Evolutionary conservation across 345 rosid genomes (phyloP), one percentile per base, ranked within the genome.

Genomic region (Punica granatum): DNA sequence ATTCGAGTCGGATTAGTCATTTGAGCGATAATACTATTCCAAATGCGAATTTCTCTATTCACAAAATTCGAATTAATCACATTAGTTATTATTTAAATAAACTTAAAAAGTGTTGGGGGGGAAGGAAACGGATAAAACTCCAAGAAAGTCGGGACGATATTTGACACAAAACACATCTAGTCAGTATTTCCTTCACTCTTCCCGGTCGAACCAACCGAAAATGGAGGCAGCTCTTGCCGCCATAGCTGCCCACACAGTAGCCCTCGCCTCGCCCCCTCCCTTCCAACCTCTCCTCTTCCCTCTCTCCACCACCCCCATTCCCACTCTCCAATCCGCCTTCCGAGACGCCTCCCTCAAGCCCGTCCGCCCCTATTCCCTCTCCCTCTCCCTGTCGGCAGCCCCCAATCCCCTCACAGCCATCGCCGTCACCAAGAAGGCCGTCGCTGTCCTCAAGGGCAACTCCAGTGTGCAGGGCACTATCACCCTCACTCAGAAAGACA

Each of bases 381-480:
- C 83, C 46, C 69, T 79, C 33, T n/a, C 83, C 69, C 39, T 79
- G 53, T 64, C 75, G 37, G 75, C 85, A 28, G 46, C 78, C 16
- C 48, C 80, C 41, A 84, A 74, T 76, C 42, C 90, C 0, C 73
- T 86, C 44, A 71, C 82, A 1, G 81, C 90, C 31, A 76, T 82
- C 14, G 88, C 90, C 61, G 87, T 82, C 63, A 54, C 85, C 42
- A 93, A 90, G 76, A 90, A 93, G 67, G 97, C 94, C 26, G 96
- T 93, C 0, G 97, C 92, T 11, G 97, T 90, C 18, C 87, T 93
- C 39, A 90, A 80, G 75, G 97, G 98, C 11, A 18, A 46, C 53
- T 46, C 53, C 53, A 77, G 63, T 42, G 98, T 87, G 19, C 87
- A 93, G 83, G 98, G 98, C 69, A 92, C 89, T 59, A 86, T 83